A percentile compares a stretch with the other conserved stretches of the same genome.
These are phyloP conservation scores for Neofusicoccum parvum DNA, from an alignment of 2,329 filamentous ascomycete species.

Conservation along the genomic window DNA sequence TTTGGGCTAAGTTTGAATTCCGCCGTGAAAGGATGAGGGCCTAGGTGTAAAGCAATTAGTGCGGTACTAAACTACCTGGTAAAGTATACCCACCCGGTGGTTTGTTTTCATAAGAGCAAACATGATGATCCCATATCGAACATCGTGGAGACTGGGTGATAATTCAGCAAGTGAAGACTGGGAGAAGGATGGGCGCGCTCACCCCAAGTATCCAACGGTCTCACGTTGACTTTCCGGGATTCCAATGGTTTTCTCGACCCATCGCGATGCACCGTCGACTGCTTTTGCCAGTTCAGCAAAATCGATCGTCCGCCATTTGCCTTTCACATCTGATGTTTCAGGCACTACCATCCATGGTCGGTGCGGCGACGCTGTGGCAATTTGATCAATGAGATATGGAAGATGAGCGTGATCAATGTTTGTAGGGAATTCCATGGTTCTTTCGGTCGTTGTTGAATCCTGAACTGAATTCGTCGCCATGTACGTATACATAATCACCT, in stretches of 20 bases:
- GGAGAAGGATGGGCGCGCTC: not conserved
- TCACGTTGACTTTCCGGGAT: not conserved
- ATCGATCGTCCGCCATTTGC: constrained; percentile 8
- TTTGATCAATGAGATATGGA: no score
- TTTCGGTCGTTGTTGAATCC: no score
- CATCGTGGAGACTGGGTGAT: constrained; percentile 6
- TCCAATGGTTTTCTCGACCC: constrained; percentile 19
- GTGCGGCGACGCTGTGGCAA: no score
- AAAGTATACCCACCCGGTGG: not conserved
- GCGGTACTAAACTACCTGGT: no score
- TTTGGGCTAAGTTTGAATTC: constrained; percentile 18
- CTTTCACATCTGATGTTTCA: not conserved
- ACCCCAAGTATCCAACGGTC: constrained; percentile 20
- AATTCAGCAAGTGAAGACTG: not conserved
- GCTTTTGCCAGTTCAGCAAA: constrained; percentile 19
- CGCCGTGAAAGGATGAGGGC: constrained; percentile 15
- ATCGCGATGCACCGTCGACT: constrained; percentile 3
- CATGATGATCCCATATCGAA: not conserved
- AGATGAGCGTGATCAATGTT: no score
- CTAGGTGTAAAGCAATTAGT: not conserved
- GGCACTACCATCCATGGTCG: constrained; percentile 7
- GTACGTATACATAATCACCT: no score
- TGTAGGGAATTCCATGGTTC: no score
- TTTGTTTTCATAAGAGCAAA: constrained; percentile 16
- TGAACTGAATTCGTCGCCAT: no score